Percentiles rank a stretch among this genome's conserved stretches.
Evolutionary conservation across 2,329 filamentous ascomycete genomes (phyloP).

Genomic region (Tetracladium maxilliforme): DNA sequence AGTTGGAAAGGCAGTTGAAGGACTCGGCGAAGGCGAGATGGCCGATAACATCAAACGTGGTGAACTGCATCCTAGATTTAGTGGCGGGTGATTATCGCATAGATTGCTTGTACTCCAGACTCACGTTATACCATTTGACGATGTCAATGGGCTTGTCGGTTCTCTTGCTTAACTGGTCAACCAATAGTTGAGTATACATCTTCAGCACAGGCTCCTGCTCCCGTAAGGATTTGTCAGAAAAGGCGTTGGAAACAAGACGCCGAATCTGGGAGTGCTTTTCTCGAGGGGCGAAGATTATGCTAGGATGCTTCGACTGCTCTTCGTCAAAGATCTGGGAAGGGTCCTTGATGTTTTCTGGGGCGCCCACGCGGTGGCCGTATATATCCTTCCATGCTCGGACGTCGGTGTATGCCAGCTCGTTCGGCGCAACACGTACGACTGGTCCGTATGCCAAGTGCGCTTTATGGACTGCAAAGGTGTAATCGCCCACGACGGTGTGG

Average conservation of each 20-base stretch:
- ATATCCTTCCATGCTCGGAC: constrained; percentile 15
- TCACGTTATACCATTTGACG: not conserved
- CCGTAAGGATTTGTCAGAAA: constrained; percentile 13
- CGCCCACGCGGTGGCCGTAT: constrained; percentile 6
- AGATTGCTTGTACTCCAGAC: not conserved
- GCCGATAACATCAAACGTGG: constrained; percentile 21
- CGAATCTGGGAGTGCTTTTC: constrained; percentile 11
- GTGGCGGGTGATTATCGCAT: too few species aligned
- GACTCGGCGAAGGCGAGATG: constrained; percentile 17
- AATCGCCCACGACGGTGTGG: too few species aligned
- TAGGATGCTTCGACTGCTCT: too few species aligned
- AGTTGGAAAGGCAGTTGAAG: constrained; percentile 14
- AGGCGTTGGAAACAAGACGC: constrained; percentile 12
- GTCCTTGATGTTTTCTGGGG: constrained; percentile 2
- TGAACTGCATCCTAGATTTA: constrained; percentile 17
- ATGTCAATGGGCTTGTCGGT: too few species aligned
- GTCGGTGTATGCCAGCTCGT: constrained; percentile 14
- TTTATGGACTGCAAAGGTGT: too few species aligned
- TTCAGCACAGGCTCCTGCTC: constrained; percentile 15
- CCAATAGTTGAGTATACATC: constrained; percentile 9
- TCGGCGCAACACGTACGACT: constrained; percentile 15
- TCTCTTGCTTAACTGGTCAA: constrained; percentile 7
- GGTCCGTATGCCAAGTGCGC: too few species aligned
- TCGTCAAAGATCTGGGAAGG: constrained; percentile 2
- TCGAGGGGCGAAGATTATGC: too few species aligned